phyloP scores from a whole-genome alignment of 768 basidiomycete species.

The Tephrocybe sp. region DNA sequence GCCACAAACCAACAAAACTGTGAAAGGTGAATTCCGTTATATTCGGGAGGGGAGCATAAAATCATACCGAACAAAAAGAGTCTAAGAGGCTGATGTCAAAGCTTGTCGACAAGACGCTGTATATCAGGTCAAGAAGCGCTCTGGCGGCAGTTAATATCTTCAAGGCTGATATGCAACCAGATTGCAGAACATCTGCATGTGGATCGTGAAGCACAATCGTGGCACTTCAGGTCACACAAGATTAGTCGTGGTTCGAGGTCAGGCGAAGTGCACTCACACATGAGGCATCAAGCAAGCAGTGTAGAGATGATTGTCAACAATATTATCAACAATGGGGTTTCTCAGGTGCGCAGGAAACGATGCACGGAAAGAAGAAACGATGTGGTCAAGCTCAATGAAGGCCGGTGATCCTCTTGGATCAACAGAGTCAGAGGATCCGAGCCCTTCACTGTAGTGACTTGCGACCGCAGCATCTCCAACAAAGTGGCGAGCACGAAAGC shows the following conservation, averaged over 20 bases:
- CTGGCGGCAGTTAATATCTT: conserved; percentile 69
- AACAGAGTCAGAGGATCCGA: conserved; percentile 42
- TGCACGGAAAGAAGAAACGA: conserved; percentile 55
- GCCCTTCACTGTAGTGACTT: conserved; percentile 36
- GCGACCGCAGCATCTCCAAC: conserved; percentile 54
- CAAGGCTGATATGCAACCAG: conserved; percentile 66
- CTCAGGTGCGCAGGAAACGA: conserved; percentile 58
- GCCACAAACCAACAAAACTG: conserved; percentile 72
- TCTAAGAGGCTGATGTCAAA: conserved; percentile 72
- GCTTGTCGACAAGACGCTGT: conserved; percentile 66
- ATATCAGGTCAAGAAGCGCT: conserved; percentile 65
- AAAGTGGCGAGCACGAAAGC: conserved; percentile 62
- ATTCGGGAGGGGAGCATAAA: background rate
- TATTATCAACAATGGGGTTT: conserved; percentile 54
- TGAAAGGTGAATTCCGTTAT: background rate
- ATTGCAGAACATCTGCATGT: conserved; percentile 59
- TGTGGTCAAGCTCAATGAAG: conserved; percentile 62
- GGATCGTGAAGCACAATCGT: conserved; percentile 76
- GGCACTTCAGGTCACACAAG: conserved; percentile 40
- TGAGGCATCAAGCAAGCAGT: conserved; percentile 43
- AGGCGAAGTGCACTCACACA: conserved; percentile 30
- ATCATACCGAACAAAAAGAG: conserved; percentile 63
- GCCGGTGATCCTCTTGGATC: conserved; percentile 63
- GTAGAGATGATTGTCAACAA: conserved; percentile 62
- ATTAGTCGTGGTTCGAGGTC: conserved; percentile 2